Percentiles rank a stretch among this genome's conserved stretches.
Conservation (phyloP, 495 filamentous ascomycete species). For the Tricharina praecox region DNA sequence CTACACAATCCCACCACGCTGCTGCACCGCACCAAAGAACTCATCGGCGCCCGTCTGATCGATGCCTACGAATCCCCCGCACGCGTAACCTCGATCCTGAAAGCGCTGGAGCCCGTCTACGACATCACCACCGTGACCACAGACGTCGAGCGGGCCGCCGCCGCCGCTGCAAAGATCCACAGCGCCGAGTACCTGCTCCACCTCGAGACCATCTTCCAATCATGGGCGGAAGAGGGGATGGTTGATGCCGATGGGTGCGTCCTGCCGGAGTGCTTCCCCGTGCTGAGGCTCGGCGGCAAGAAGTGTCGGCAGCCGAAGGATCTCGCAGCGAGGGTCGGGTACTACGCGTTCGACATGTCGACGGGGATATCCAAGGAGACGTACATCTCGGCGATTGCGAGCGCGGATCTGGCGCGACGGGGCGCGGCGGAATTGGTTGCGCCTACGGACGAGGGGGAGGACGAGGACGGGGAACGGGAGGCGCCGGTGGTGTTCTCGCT, state of each 20-base stretch:
- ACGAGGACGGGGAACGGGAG: no score
- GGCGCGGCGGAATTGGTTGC: neutral
- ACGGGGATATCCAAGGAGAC: conserved; percentile 7
- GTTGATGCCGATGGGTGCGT: conserved; percentile 1
- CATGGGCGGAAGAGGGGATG: conserved; percentile 1
- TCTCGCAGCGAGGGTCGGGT: conserved; percentile 7
- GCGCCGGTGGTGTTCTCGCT: conserved; percentile 7
- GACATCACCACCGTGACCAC: neutral
- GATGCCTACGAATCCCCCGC: conserved; percentile 4
- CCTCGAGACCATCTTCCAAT: conserved; percentile 5
- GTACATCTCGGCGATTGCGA: conserved; percentile 2
- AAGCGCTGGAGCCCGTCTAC: neutral
- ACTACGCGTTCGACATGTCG: conserved; percentile 14
- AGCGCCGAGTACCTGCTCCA: conserved; percentile 7
- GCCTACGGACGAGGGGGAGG: neutral
- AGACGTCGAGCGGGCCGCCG: neutral
- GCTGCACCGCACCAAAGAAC: neutral
- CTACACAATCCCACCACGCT: conserved; percentile 5
- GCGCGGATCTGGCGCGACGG: conserved; percentile 7
- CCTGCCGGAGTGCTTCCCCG: conserved; percentile 12
- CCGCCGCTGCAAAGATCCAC: conserved; percentile 5
- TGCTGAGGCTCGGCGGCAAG: neutral
- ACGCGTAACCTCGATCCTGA: conserved; percentile 1
- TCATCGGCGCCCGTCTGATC: neutral
- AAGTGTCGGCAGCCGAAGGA: conserved; percentile 6